phyloP scores from a whole-genome alignment of 2,329 filamentous ascomycete species.

The Trichoderma afroharzianum region DNA sequence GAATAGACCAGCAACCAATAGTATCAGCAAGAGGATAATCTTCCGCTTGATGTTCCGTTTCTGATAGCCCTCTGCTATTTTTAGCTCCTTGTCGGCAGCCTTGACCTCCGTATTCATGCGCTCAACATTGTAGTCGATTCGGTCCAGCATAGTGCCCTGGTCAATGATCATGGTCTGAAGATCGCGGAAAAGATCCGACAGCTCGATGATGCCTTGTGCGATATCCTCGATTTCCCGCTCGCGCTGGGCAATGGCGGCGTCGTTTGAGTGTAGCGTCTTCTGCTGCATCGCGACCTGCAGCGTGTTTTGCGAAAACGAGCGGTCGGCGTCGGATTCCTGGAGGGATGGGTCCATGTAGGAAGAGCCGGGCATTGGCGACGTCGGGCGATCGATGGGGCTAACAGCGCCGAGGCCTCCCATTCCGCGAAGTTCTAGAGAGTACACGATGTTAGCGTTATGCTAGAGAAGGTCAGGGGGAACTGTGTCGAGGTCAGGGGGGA shows the following conservation, averaged over 20 bases:
- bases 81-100: constrained; percentile 86
- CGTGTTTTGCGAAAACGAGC: constrained; percentile 84
- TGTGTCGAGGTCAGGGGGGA: neutral
- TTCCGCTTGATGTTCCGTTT: constrained; percentile 84
- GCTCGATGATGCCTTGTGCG: constrained; percentile 93
- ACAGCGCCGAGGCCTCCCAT: constrained; percentile 58
- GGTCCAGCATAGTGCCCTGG: constrained; percentile 84
- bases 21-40: constrained; percentile 80
- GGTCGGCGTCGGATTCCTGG: constrained; percentile 89
- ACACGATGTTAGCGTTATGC: neutral
- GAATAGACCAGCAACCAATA: constrained; percentile 82
- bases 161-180: constrained; percentile 94
- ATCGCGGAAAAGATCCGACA: constrained; percentile 95
- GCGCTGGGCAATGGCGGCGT: constrained; percentile 81
- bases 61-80: constrained; percentile 85
- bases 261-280: constrained; percentile 68
- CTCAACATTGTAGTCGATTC: constrained; percentile 98
- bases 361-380: constrained; percentile 46
- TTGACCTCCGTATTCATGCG: constrained; percentile 92
- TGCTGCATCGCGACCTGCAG: constrained; percentile 73
- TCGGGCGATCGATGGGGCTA: constrained; percentile 48
- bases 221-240: constrained; percentile 98
- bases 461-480: neutral
- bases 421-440: constrained; percentile 63
- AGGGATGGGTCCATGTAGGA: constrained; percentile 80